Conservation (phyloP, 139 green algal genomes). For the Eudorina sp. region DNA sequence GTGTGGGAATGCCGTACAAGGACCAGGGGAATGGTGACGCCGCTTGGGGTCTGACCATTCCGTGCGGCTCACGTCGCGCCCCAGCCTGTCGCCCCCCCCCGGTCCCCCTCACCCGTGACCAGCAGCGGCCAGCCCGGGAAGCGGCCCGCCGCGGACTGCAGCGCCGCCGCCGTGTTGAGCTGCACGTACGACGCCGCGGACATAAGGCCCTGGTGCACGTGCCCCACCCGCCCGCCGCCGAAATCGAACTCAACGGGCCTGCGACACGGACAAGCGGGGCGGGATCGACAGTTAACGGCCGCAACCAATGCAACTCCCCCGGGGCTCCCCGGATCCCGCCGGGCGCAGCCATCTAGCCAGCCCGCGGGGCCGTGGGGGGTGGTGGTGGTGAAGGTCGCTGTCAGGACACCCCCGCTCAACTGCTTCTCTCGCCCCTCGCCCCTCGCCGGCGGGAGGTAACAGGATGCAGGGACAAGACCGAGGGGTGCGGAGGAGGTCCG, state of each 20-base stretch:
- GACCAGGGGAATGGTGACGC: too few species aligned
- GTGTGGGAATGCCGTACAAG: too few species aligned
- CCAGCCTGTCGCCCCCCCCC: background rate
- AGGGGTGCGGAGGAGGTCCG: too few species aligned
- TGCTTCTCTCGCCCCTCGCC: background rate
- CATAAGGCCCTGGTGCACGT: slow-evolving; percentile 70
- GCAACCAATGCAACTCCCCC: background rate
- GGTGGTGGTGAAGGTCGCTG: background rate
- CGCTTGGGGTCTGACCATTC: too few species aligned
- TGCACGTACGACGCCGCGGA: slow-evolving; percentile 70
- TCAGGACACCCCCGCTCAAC: too few species aligned
- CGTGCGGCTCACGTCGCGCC: too few species aligned
- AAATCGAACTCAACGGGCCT: slow-evolving; percentile 42
- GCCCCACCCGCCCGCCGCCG: slow-evolving; percentile 44
- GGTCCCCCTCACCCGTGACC: slow-evolving; percentile 59
- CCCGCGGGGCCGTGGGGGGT: too few species aligned
- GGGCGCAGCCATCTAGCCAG: too few species aligned
- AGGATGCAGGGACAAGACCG: too few species aligned
- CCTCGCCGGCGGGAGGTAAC: too few species aligned
- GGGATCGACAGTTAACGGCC: background rate
- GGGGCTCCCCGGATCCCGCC: too few species aligned
- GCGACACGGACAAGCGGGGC: background rate
- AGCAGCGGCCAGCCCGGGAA: slow-evolving; percentile 67
- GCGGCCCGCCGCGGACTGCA: slow-evolving; percentile 52
- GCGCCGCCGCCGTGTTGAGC: slow-evolving; percentile 54